Evolutionary conservation across 495 filamentous ascomycete genomes (phyloP), one percentile per base, ranked within the genome.

Genomic region (Aspergillus carlsbadensis): DNA sequence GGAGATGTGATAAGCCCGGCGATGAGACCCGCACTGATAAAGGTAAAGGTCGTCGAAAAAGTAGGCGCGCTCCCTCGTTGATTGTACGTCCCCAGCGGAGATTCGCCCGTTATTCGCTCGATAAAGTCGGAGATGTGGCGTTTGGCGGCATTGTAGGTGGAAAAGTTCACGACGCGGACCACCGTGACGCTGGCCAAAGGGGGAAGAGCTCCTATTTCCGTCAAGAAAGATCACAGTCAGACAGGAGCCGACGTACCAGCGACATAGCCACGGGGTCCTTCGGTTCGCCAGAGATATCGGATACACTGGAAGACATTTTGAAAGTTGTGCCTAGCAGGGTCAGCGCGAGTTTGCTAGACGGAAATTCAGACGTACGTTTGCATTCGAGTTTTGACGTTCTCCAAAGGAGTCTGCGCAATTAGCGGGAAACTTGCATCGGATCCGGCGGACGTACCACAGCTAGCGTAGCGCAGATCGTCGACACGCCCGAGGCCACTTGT

Each of bases 81-180:
- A 61, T 89, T 89, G 55, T 90, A 88, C 59, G 87, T 80, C 5
- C 78, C 77, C 60, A 92, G 76, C 17, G 91, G 90, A 39, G 88
- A 87, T 43, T 79, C 75, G 21, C 88, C 89, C 42, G 86, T 85
- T 51, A 84, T 72, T 33, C 63, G 54, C 37, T 74, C 58, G n/a
- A 73, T 57, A 10, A 65, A 62, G 7, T 68, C 67, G 35, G 89
- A 85, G 62, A 92, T 87, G 10, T 75, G 71, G 69, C 90, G 84
- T 72, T 96, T 96, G 36, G 89, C 87, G 35, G 80, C 81, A 69
- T 91, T 90, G 75, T 97, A 97, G 52, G 93, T 87, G 33, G 90
- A 92, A 67, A 97, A 96, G n/a, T 90, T 94, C 47, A 96, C 81
- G 17, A 93, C 94, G 34, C 92, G 85, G 52, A 96, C 92, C 45